Base-by-base conservation (phyloP, 306 rosid species). In the Lathyrus tuberosus region DNA sequence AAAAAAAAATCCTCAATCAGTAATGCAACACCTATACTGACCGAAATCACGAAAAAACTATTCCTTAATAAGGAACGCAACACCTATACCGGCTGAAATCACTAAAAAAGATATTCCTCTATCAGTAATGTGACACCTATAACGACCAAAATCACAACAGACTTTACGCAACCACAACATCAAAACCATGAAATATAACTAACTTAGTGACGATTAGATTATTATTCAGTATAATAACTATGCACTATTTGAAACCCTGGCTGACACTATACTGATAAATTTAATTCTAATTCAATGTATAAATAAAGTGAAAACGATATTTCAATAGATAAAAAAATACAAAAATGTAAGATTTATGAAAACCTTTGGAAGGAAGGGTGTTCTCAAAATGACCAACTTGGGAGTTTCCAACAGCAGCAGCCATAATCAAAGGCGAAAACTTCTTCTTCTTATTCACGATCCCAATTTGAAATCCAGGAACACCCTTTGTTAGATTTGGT, bases 351-450 rank as follows among this genome's bases (percentile, higher is more conserved):
- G 64, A 15, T 3, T 58, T 4, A 47, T 15, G 6, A 9, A 52
- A 43, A 78, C 92, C 92, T 87, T 69, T 81, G 51, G 89, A 82
- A 74, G 88, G 89, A 38, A 75, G 6, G 0, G 79, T 87, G 68
- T 83, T 87, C 72, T 74, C 73, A 30, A 76, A 87, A 52, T 69
- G 87, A 37, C 52, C 75, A 47, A 74, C 33, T 72, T 76, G 65
- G 20, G 86, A 53, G 20, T 70, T 62, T 41, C 79, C 82, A 71
- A 70, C 82, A 12, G 88, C 30, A 73, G 83, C 76, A 61, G 80
- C 42, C 43, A 74, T 71, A 10, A 65, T 62, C 22, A 82, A 31
- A 16, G 84, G 47, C 14, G 20, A 46, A 64, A 63, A 16, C 48
- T 65, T 80, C 38, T 41, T 67, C 74, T 40, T 67, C 76, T 69